Conservation (phyloP, 306 rosid species). For the Acacia melanoxylon region DNA sequence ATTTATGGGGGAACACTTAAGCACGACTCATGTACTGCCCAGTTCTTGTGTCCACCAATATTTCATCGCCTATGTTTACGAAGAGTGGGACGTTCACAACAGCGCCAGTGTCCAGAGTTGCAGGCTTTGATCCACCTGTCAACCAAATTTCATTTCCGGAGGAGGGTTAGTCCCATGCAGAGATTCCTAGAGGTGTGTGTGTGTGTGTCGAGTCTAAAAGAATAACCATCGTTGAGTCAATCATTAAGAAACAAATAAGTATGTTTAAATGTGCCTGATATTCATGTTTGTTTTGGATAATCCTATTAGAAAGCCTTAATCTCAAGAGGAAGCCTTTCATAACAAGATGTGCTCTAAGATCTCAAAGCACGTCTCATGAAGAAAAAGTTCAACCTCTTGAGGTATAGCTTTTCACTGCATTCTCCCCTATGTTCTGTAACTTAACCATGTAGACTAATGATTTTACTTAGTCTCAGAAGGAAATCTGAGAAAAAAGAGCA, state of each 20-base stretch:
- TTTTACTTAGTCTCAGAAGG: background rate
- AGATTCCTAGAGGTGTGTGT: background rate
- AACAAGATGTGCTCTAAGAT: background rate
- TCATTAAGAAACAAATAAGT: background rate
- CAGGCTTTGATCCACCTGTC: constrained; percentile 93
- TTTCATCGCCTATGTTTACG: constrained; percentile 72
- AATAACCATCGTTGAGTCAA: background rate
- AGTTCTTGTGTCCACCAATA: constrained; percentile 84
- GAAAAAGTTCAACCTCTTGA: background rate
- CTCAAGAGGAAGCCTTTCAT: background rate
- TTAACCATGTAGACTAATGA: background rate
- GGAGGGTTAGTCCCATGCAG: background rate
- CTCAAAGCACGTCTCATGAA: background rate
- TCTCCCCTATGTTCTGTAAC: background rate
- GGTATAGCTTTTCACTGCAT: background rate
- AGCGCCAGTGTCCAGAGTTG: constrained; percentile 90
- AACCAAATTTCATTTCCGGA: constrained; percentile 27
- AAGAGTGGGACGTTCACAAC: constrained; percentile 85
- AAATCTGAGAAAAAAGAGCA: background rate
- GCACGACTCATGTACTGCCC: constrained; percentile 90
- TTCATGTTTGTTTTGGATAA: background rate
- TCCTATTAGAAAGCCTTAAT: background rate
- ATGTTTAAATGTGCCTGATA: background rate
- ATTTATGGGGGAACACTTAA: constrained; percentile 39
- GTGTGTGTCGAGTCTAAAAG: background rate